These are phyloP conservation scores for Monascus ruber DNA, from an alignment of 2,329 filamentous ascomycete genomes.

Conservation along the genomic window DNA sequence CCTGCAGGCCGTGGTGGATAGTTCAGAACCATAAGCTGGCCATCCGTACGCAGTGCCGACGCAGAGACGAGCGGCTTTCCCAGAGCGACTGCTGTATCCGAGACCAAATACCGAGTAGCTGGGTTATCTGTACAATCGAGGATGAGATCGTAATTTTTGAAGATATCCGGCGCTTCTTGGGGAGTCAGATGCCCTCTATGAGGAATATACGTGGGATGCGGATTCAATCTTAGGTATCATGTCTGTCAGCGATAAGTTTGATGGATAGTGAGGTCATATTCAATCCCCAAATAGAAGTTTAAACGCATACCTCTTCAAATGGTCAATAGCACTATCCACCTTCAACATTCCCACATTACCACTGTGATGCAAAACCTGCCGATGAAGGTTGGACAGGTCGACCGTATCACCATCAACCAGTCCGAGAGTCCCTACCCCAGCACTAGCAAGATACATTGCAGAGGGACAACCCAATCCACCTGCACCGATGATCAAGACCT, in stretches of 20 bases:
- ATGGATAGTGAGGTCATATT: too few relatives aligned
- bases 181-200: slow-evolving; percentile 57
- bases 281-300: too few relatives aligned
- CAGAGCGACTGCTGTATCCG: slow-evolving; percentile 73
- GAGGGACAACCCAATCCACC: slow-evolving; percentile 89
- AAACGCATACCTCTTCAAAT: slow-evolving; percentile 39
- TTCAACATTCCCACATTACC: slow-evolving; percentile 62
- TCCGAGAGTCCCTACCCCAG: slow-evolving; percentile 73
- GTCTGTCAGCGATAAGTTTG: too few relatives aligned
- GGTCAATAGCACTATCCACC: slow-evolving; percentile 62
- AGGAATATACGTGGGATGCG: slow-evolving; percentile 52
- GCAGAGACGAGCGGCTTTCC: slow-evolving; percentile 75
- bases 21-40: slow-evolving; percentile 82
- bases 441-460: slow-evolving; percentile 81
- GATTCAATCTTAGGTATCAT: slow-evolving; percentile 52
- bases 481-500: slow-evolving; percentile 71
- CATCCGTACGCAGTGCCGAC: slow-evolving; percentile 77
- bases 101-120: slow-evolving; percentile 81
- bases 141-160: slow-evolving; percentile 65
- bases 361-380: slow-evolving; percentile 73
- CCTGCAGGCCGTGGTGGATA: slow-evolving; percentile 56
- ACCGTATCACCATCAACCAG: slow-evolving; percentile 81
- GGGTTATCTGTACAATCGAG: slow-evolving; percentile 95
- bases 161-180: slow-evolving; percentile 54
- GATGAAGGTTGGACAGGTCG: slow-evolving; percentile 81